Evolutionary conservation across 176 grass and related monocot genomes (phyloP).

Genomic region (Raddia guianensis): DNA sequence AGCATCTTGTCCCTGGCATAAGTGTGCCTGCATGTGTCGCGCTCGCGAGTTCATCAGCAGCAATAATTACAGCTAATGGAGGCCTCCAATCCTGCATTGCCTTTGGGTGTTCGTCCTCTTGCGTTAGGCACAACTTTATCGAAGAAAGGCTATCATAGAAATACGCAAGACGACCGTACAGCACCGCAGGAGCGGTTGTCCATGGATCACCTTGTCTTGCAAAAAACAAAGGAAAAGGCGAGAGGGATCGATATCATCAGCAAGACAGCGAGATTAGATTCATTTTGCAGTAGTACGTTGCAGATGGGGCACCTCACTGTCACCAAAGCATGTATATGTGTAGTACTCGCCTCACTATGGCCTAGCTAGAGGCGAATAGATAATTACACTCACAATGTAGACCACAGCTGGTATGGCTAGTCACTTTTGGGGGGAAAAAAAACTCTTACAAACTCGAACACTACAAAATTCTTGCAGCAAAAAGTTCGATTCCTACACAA

Average conservation of each 20-base stretch:
- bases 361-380: slow-evolving; percentile 28
- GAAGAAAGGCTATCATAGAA: slow-evolving; percentile 12
- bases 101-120: slow-evolving; percentile 10
- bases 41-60: neutral
- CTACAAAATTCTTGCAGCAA: neutral
- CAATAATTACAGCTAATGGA: slow-evolving; percentile 36
- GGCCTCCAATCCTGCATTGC: neutral
- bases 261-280: slow-evolving; percentile 41
- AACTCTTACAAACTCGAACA: neutral
- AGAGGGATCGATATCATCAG: slow-evolving; percentile 4
- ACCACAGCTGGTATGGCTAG: neutral
- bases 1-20: neutral
- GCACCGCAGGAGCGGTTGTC: slow-evolving; percentile 22
- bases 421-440: neutral
- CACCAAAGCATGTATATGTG: neutral
- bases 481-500: neutral
- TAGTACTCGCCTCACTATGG: neutral
- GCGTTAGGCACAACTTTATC: slow-evolving; percentile 28
- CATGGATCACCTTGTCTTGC: slow-evolving; percentile 24
- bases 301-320: slow-evolving; percentile 8
- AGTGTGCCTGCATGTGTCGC: neutral
- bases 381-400: neutral
- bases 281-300: neutral
- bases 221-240: slow-evolving; percentile 23
- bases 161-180: slow-evolving; percentile 22